phyloP scores from a whole-genome alignment of 106 monocot species.

The Iris macrosiphon region DNA sequence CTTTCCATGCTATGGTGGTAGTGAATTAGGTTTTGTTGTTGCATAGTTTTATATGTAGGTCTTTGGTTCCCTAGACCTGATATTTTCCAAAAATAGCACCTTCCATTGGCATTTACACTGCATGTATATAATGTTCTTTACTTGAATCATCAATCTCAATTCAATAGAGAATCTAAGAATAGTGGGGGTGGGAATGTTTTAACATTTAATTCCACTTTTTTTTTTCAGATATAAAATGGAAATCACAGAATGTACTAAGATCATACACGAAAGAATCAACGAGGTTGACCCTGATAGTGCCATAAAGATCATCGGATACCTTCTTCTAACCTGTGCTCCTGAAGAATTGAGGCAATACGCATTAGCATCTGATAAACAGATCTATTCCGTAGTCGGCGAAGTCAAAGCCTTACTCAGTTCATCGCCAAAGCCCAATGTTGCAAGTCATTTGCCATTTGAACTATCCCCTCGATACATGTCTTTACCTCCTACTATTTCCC shows the following conservation, averaged over 20 bases:
- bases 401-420: conserved; percentile 26
- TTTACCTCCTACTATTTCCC: conserved; percentile 7
- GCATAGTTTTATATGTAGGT: too few relatives aligned
- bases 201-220: too few relatives aligned
- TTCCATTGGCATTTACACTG: too few relatives aligned
- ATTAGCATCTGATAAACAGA: conserved; percentile 28
- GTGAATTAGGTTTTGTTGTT: too few relatives aligned
- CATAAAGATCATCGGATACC: conserved; percentile 48
- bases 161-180: too few relatives aligned
- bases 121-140: too few relatives aligned
- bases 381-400: conserved; percentile 33
- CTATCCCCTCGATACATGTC: background rate
- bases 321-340: conserved; percentile 26
- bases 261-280: conserved; percentile 34
- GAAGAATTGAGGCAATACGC: conserved; percentile 48
- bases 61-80: too few relatives aligned
- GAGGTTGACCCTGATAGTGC: conserved; percentile 50
- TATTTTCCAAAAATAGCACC: too few relatives aligned
- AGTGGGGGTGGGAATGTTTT: too few relatives aligned
- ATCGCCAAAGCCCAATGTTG: conserved; percentile 7
- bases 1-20: too few relatives aligned
- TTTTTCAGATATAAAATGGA: conserved; percentile 59
- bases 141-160: too few relatives aligned
- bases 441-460: conserved; percentile 1
- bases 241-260: conserved; percentile 28